These are phyloP conservation scores for Paramecium caudatum DNA, from an alignment of 73 alveolate species.

Conservation along the genomic window DNA sequence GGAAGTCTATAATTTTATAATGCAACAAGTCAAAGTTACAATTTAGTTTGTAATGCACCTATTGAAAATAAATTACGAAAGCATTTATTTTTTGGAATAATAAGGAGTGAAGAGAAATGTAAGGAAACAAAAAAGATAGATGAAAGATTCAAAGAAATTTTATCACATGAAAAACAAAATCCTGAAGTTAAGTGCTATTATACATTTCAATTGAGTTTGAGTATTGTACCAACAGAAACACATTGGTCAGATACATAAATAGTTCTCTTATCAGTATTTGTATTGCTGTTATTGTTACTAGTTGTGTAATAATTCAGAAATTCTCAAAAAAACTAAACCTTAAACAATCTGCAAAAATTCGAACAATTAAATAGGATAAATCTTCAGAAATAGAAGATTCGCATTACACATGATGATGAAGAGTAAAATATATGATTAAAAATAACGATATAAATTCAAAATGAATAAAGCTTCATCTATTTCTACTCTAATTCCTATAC, in stretches of 20 bases:
- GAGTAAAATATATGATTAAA: slow-evolving; percentile 22
- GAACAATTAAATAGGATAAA: slow-evolving; percentile 54
- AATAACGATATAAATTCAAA: slow-evolving; percentile 36
- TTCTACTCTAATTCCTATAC: slow-evolving; percentile 57
- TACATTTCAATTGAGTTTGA: slow-evolving; percentile 17
- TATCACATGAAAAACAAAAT: neutral
- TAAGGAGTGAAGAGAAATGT: slow-evolving; percentile 65
- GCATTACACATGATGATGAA: slow-evolving; percentile 58
- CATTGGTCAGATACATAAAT: neutral
- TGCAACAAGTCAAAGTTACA: slow-evolving; percentile 1
- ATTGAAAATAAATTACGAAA: neutral
- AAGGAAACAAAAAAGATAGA: neutral
- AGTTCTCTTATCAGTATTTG: slow-evolving; percentile 1
- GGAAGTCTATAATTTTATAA: neutral
- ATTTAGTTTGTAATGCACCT: slow-evolving; percentile 67
- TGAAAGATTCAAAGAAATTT: neutral
- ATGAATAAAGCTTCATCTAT: slow-evolving; percentile 24
- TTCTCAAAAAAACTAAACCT: neutral
- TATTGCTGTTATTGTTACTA: neutral
- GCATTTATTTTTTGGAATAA: slow-evolving; percentile 28
- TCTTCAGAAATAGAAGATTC: slow-evolving; percentile 18
- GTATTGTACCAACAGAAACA: neutral
- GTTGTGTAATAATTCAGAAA: neutral
- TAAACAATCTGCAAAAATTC: neutral
- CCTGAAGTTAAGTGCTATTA: slow-evolving; percentile 50